Evolutionary conservation across 768 basidiomycete genomes (phyloP), one percentile per base, ranked within the genome.

Genomic region (Boletus sensibilis): DNA sequence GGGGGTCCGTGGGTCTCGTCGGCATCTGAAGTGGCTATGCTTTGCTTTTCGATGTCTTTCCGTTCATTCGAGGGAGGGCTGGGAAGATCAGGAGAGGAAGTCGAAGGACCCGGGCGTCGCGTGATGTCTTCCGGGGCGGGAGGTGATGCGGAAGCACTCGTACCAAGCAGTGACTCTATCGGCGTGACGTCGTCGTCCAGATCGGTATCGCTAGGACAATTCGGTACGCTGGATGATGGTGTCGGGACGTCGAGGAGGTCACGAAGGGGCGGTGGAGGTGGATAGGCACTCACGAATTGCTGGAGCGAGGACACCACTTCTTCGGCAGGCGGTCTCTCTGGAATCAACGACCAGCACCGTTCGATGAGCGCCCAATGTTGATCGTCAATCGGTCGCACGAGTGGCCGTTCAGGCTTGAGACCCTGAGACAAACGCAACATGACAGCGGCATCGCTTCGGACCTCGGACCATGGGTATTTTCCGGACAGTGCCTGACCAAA

Each of bases 331-430:
- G 58, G 45, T 21, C 50, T 46, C 3, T 48, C 50, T 3, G 20
- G 2, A 23, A 52, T n/a, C 5, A 40, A 25, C 12, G 49, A 54
- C 57, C 45, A 55, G 35, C 59, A 61, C 9, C 8, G 45, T 34
- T 60, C 29, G 6, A 61, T 40, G 40, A 60, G 21, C 13, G 23
- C 13, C 50, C 50, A 55, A 31, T 61, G 57, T 0, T 13, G 33
- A 18, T 58, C 43, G 7, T 58, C 48, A n/a, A 60, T 53, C 21
- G 57, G 16, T 29, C n/a, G 59, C 1, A 12, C 6, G 5, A 18
- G 42, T 8, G 56, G 57, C 9, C 40, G 16, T 3, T 6, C 2
- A 25, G 59, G 55, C 23, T 49, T 52, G 27, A 16, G 33, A 27
- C 50, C 45, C 5, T 33, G 43, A 21, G 37, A 40, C 33, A 56